phyloP scores from a whole-genome alignment of 1,139 yeast species.

The Candida mesenterica region DNA sequence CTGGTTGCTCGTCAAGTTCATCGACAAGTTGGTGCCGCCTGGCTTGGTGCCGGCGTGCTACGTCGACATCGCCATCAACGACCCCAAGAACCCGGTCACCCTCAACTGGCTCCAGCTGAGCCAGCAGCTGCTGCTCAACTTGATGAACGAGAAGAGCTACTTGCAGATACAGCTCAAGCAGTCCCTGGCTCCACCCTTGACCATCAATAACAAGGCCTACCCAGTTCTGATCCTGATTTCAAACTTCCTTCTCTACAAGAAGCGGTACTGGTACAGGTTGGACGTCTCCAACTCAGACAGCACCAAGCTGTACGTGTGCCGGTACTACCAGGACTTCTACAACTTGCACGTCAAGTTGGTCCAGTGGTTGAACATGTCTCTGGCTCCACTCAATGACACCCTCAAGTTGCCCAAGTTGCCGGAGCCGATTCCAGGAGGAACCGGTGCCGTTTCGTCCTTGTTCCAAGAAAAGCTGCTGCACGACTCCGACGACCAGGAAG shows the following conservation, averaged over 20 bases:
- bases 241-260: constrained; percentile 34
- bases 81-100: constrained; percentile 36
- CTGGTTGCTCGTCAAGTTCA: constrained; percentile 44
- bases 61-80: constrained; percentile 48
- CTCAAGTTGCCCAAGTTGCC: constrained; percentile 41
- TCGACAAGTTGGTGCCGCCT: constrained; percentile 35
- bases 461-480: too few species aligned
- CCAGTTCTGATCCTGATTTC: constrained; percentile 34
- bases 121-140: constrained; percentile 6
- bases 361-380: constrained; percentile 18
- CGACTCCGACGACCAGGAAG: constrained; percentile 8
- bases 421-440: constrained; percentile 36
- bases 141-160: constrained; percentile 17
- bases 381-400: constrained; percentile 13
- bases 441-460: too few species aligned
- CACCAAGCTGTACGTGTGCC: constrained; percentile 30
- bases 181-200: constrained; percentile 21
- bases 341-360: constrained; percentile 33
- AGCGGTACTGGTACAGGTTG: constrained; percentile 44
- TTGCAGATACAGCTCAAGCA: constrained; percentile 22
- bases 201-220: constrained; percentile 32
- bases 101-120: constrained; percentile 32
- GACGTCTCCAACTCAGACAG: constrained; percentile 36
- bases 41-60: constrained; percentile 45
- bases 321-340: constrained; percentile 46